Evolutionary conservation across 2,329 filamentous ascomycete species (phyloP), one percentile per base, ranked within the genome.

Genomic region (Madurella mycetomatis): DNA sequence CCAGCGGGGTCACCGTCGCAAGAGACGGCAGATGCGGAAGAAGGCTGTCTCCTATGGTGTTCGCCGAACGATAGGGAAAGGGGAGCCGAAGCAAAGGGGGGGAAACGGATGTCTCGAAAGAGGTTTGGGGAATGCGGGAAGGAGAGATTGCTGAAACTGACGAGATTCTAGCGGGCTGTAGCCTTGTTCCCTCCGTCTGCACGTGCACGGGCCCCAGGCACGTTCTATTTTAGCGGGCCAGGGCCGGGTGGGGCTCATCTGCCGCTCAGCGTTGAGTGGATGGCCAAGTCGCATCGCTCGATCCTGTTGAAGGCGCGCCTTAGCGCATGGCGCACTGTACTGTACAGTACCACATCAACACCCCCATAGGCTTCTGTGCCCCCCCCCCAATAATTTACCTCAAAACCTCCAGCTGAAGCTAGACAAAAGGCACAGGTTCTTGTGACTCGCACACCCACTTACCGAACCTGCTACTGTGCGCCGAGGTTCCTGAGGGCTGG

Each of bases 141-240:
- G 57, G 56, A 64, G 62, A 63, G 51, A 53, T 56, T 59, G 64
- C 59, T 65, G 64, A 65, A 67, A 67, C 64, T 44, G 53, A 54
- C 58, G 56, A 58, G 49, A 56, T 59, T 62, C 55, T 51, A 49
- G 49, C 43, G 49, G 49, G 47, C 51, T 56, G 60, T 51, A 59
- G 61, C 60, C 59, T 62, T 56, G 55, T 42, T 53, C 51, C 53
- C 50, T 55, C 46, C 51, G 40, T n/a, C 41, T 30, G 31, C 17
- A 16, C 7, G 17, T 41, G 19, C 5, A 41, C 11, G 41, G 16
- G 44, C 50, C 58, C 45, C 47, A 49, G 9, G 32, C 16, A 48
- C n/a, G 45, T n/a, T n/a, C 16, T 32, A 41, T 32, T 49, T 49
- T 19, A 25, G 17, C 13, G 16, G 32, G 18, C 9, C 19, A n/a